Base-by-base conservation (phyloP, 768 basidiomycete species). In the Lactifluus rugatus region DNA sequence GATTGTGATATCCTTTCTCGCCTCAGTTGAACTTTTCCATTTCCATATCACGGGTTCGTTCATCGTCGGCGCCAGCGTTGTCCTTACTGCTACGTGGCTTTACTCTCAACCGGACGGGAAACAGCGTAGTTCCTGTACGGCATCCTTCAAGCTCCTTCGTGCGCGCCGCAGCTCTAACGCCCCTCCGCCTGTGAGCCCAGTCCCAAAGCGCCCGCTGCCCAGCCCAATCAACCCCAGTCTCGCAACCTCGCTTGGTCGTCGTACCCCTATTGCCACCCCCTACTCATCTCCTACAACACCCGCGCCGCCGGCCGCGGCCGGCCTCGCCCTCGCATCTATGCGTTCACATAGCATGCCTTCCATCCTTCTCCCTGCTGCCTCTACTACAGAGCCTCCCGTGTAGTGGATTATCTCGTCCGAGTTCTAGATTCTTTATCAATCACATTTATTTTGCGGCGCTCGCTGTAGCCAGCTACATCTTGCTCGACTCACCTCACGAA, bases 1-100 rank as follows among this genome's bases (percentile, higher is more conserved):
- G 72, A 97, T 97, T 70, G 85, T 97, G 67, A 82, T 97, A 61
- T 93, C 93, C 25, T 98, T 96, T 81, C 76, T 93, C 56, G 93
- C 89, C 2, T 93, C 89, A 5, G 86, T 96, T 52, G 83, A 83
- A 21, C 82, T 97, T 37, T 97, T 98, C 78, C 76, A 88, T 70
- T 93, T 94, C 76, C 79, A 79, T 50, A 86, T 97, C 71, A 88
- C 93, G 2, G 76, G 84, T 58, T 83, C 89, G 0, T 98, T 98
- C 69, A 71, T 93, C 63, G 75, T 93, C 44, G 94, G 94, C 37
- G 85, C 89, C 0, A 75, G 78, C 36, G 78, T 90, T 64, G 95
- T 97, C 48, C 81, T 97, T 42, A 78, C 81, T 57, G 87, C 93
- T 14, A 97, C 94, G 2, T 93, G 88, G 84, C 75, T 94, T 59